These are phyloP conservation scores for Caryopteris hybrid DNA, from an alignment of 305 asterid genomes.

Conservation along the genomic window DNA sequence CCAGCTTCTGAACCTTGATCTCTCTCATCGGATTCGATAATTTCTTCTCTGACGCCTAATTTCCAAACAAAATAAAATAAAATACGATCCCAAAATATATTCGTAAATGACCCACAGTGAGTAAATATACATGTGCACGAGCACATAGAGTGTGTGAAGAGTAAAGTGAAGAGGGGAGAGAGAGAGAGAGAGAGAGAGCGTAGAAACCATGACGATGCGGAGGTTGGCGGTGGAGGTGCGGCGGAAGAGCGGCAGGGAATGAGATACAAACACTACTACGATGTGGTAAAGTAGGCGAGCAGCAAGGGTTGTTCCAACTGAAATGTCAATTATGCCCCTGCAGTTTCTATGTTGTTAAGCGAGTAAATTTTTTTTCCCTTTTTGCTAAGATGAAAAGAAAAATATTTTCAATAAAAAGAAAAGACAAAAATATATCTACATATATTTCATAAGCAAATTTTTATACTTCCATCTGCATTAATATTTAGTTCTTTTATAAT, in stretches of 20 bases:
- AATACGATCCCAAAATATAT: neutral
- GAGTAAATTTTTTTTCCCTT: too few relatives aligned
- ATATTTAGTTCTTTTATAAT: too few relatives aligned
- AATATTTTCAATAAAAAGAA: too few relatives aligned
- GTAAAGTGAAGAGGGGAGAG: too few relatives aligned
- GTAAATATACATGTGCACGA: neutral
- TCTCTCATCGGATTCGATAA: slow-evolving; percentile 79
- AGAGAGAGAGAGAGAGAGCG: neutral
- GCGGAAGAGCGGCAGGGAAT: slow-evolving; percentile 5
- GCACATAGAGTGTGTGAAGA: neutral
- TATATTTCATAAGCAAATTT: too few relatives aligned
- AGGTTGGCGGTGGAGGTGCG: slow-evolving; percentile 12
- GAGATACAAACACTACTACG: neutral
- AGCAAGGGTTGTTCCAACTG: slow-evolving; percentile 25
- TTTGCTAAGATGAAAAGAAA: too few relatives aligned
- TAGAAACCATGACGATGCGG: slow-evolving; percentile 23
- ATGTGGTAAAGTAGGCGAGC: neutral
- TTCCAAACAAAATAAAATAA: neutral
- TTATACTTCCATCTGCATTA: too few relatives aligned
- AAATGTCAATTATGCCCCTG: neutral
- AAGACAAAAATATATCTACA: too few relatives aligned
- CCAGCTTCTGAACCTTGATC: slow-evolving; percentile 83
- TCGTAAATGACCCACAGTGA: neutral
- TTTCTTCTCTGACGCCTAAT: slow-evolving; percentile 72
- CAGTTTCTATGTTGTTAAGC: too few relatives aligned